Evolutionary conservation across 768 basidiomycete genomes (phyloP).

Genomic region (Amanita pseudoporphyria): DNA sequence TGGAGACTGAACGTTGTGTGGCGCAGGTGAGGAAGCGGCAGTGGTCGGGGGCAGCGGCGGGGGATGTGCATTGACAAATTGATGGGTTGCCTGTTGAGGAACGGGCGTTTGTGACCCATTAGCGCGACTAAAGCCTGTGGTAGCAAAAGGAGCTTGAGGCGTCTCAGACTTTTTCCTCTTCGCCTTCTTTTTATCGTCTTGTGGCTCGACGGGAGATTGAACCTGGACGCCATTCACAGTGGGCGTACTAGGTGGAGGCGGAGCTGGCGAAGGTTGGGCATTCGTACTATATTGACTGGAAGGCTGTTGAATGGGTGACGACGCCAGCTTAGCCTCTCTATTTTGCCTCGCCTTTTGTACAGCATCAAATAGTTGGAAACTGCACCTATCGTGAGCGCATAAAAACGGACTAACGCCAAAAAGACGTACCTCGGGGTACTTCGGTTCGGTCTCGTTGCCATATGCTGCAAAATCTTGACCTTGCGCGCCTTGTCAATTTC

Average conservation of each 20-base stretch:
- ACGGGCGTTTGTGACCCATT: constrained; percentile 27
- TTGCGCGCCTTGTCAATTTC: constrained; percentile 66
- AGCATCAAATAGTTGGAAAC: constrained; percentile 51
- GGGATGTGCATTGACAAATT: constrained; percentile 26
- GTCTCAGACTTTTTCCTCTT: constrained; percentile 16
- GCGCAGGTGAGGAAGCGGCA: constrained; percentile 16
- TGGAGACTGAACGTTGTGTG: constrained; percentile 13
- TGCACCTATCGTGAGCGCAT: constrained; percentile 15
- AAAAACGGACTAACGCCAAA: constrained; percentile 3
- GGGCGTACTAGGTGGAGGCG: constrained; percentile 21
- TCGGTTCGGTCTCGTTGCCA: constrained; percentile 50
- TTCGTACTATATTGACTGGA: constrained; percentile 7
- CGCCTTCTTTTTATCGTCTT: constrained; percentile 18
- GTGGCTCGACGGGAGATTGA: constrained; percentile 21
- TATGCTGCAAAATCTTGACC: constrained; percentile 69
- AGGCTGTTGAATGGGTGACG: constrained; percentile 14
- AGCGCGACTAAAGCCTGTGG: constrained; percentile 17
- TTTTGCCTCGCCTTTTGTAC: constrained; percentile 22
- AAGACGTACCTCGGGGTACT: constrained; percentile 40
- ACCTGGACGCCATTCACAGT: constrained; percentile 20
- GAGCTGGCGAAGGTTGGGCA: constrained; percentile 14
- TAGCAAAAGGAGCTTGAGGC: constrained; percentile 19
- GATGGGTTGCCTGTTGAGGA: constrained; percentile 20
- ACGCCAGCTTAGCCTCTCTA: constrained; percentile 18
- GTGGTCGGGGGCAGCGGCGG: constrained; percentile 19